Percentiles rank a stretch among this genome's conserved stretches.
Evolutionary conservation across 176 grass and related monocot genomes (phyloP).

Genomic region (Tillandsia leiboldiana): DNA sequence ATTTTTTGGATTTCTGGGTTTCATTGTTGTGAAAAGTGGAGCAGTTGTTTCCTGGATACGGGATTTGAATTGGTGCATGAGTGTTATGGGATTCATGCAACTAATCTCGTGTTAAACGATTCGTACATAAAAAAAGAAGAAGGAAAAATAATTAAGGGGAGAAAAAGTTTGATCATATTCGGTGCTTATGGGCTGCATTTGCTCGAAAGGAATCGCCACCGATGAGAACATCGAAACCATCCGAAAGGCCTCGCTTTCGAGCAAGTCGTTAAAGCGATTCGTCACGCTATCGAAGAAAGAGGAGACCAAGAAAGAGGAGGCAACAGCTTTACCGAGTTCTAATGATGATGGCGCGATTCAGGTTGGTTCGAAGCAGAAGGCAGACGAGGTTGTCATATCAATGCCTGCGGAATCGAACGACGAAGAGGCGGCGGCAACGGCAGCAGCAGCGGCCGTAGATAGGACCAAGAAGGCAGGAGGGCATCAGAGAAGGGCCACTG

Average conservation of each 20-base stretch:
- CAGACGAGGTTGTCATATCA: constrained; percentile 1
- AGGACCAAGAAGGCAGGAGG: constrained; percentile 25
- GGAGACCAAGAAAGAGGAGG: constrained; percentile 8
- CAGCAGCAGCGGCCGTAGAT: constrained; percentile 15
- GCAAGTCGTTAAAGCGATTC: constrained; percentile 36
- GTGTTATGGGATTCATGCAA: no score
- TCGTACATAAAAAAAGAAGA: no score
- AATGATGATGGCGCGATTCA: constrained; percentile 4
- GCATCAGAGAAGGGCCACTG: constrained; percentile 26
- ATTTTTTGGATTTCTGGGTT: no score
- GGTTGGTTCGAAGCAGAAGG: constrained; percentile 12
- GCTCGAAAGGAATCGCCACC: neutral
- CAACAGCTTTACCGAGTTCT: neutral
- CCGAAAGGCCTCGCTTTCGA: constrained; percentile 3
- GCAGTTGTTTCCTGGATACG: no score
- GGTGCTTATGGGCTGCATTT: constrained; percentile 23
- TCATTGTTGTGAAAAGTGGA: no score
- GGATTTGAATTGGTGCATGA: no score
- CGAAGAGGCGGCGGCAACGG: constrained; percentile 19
- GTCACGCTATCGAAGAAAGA: constrained; percentile 26
- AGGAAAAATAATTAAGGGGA: neutral
- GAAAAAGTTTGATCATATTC: neutral
- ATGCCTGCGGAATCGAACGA: neutral
- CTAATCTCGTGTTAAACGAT: no score
- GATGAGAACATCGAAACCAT: neutral